Evolutionary conservation across 2,329 filamentous ascomycete species (phyloP).

Genomic region (Xylariaceae sp.): DNA sequence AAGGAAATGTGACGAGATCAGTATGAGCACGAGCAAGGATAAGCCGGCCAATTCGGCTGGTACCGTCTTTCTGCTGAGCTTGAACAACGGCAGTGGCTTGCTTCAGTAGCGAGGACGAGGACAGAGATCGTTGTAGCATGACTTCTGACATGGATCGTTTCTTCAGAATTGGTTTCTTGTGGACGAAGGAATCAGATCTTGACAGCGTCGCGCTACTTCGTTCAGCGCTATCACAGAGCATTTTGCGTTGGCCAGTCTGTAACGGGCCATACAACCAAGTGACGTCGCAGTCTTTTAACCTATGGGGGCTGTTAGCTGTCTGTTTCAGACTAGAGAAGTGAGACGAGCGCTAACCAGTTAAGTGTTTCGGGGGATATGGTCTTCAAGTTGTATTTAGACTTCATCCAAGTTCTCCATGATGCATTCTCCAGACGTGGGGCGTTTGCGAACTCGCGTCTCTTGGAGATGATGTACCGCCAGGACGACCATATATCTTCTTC

Average conservation of each 20-base stretch:
- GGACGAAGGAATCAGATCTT: constrained; percentile 61
- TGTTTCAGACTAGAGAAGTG: background rate
- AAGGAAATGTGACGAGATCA: constrained; percentile 64
- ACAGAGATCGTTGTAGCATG: constrained; percentile 86
- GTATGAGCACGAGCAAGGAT: constrained; percentile 61
- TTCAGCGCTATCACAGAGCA: constrained; percentile 44
- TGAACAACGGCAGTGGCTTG: constrained; percentile 84
- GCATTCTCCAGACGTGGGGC: constrained; percentile 85
- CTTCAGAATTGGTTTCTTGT: constrained; percentile 90
- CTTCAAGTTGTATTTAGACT: constrained; percentile 79
- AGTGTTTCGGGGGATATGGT: constrained; percentile 88
- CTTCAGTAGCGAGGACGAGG: constrained; percentile 82
- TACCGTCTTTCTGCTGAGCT: constrained; percentile 65
- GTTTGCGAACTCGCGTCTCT: constrained; percentile 75
- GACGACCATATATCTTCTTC: constrained; percentile 98
- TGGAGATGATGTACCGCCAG: constrained; percentile 87
- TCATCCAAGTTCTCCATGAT: constrained; percentile 96
- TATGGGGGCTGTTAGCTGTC: constrained; percentile 34
- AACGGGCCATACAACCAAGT: constrained; percentile 96
- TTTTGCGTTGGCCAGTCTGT: constrained; percentile 63
- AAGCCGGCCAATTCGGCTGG: constrained; percentile 47
- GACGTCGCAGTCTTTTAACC: constrained; percentile 95
- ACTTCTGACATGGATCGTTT: constrained; percentile 95
- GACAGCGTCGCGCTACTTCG: constrained; percentile 42
- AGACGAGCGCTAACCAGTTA: constrained; percentile 70